Evolutionary conservation across 192 early-diverging fungal species (phyloP).

Genomic region (Rhizophagus prolifer): DNA sequence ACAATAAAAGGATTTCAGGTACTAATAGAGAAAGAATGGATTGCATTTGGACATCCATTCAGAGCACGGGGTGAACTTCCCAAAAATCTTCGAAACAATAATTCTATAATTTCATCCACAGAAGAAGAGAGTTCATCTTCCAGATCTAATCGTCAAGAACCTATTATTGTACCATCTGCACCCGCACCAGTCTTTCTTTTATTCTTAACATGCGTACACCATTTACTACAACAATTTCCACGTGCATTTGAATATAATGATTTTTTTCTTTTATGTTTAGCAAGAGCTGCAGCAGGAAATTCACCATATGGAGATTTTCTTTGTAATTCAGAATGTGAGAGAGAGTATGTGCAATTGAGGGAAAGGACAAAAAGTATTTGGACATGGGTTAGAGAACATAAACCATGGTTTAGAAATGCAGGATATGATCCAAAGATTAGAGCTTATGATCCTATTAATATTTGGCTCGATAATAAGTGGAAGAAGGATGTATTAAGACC

Average conservation of each 20-base stretch:
- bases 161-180: conserved; percentile 10
- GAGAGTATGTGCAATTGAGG: conserved; percentile 29
- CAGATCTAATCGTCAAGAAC: neutral
- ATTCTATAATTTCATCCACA: neutral
- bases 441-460: neutral
- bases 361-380: conserved; percentile 39
- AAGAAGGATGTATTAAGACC: conserved; percentile 32
- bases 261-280: conserved; percentile 39
- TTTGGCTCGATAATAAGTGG: conserved; percentile 24
- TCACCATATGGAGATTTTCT: conserved; percentile 48
- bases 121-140: neutral
- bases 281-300: conserved; percentile 35
- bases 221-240: conserved; percentile 42
- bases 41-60: conserved; percentile 43
- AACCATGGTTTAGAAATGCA: conserved; percentile 40
- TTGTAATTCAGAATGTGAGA: conserved; percentile 42
- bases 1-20: conserved; percentile 42
- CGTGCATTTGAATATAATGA: conserved; percentile 43
- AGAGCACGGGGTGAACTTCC: conserved; percentile 34
- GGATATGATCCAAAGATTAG: conserved; percentile 25
- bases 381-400: conserved; percentile 36
- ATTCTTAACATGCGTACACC: conserved; percentile 45
- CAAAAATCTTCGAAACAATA: neutral
- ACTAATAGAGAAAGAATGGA: conserved; percentile 48
- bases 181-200: conserved; percentile 44